phyloP scores from a whole-genome alignment of 1,139 yeast species.

The Dujonia santamariae region DNA sequence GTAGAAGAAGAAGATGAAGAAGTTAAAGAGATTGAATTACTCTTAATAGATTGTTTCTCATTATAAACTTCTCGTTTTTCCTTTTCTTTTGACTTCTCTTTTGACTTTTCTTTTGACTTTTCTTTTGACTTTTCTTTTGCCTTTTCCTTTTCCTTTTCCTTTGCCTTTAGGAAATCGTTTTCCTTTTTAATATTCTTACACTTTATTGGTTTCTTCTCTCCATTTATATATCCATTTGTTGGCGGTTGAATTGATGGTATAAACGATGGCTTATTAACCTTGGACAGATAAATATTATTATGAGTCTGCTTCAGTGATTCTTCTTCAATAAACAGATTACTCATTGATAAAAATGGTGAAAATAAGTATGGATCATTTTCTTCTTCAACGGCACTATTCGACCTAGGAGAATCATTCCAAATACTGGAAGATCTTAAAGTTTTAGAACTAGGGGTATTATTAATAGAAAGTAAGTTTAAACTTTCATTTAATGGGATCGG shows the following conservation, averaged over 20 bases:
- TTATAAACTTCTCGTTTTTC: no score
- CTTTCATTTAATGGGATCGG: not conserved
- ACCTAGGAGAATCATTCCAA: conserved; percentile 10
- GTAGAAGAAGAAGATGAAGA: no score
- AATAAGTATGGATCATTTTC: conserved; percentile 6
- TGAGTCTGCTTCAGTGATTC: not conserved
- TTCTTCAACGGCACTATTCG: not conserved
- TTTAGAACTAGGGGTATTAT: conserved; percentile 2
- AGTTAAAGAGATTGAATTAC: no score
- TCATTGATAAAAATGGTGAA: conserved; percentile 9
- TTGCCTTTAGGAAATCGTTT: no score
- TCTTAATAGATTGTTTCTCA: no score
- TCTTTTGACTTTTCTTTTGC: no score
- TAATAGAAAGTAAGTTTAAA: conserved; percentile 1
- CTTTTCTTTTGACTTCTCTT: no score
- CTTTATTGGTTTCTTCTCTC: no score
- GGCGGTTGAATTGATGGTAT: conserved; percentile 15
- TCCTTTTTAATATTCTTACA: no score
- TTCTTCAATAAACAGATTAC: conserved; percentile 3
- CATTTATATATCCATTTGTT: no score
- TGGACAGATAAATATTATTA: conserved; percentile 18
- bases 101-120: no score
- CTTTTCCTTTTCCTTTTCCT: no score
- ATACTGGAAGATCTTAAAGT: conserved; percentile 7
- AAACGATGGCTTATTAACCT: conserved; percentile 23